Base-by-base conservation (phyloP, 345 rosid genomes). In the Populus ilicifolia region DNA sequence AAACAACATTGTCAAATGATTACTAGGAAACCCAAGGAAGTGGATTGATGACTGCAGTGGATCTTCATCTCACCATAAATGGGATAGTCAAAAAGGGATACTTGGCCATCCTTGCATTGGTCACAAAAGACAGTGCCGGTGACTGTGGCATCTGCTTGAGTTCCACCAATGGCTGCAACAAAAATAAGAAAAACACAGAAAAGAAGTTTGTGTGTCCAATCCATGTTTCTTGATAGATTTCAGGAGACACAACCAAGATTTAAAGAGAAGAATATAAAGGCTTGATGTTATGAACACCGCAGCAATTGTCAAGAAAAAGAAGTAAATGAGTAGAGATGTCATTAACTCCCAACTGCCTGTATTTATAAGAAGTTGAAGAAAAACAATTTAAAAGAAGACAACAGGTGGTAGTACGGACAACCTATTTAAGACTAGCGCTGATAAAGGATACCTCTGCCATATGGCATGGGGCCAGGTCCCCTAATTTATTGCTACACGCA, bases 81-180 rank as follows among this genome's bases (percentile, higher is more conserved):
- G 29, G 98, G 98, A 75, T 92, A 90, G 84, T 92, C 99, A 16
- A 92, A 90, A 79, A 87, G 78, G 80, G 98, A 91, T 65, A 33
- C 75, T 41, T 87, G 86, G 61, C 97, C 99, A 79, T 93, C 97
- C 72, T 90, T 93, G 89, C 99, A 95, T 81, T 90, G 97, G 85
- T 95, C 97, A 72, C 99, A 93, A 84, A 89, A 88, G 75, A 93
- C 98, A 0, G 87, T 71, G 46, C 99, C 99, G 6, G 87, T 80
- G 65, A 93, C 97, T 52, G 87, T 75, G 35, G 93, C 90, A 77
- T 86, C 80, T 21, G 92, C 96, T 33, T 52, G 76, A 43, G 86
- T 74, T 64, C 84, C 89, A 87, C 83, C 80, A 70, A 84, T 69
- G 78, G 87, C 82, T 43, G 90, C 84, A 67, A 85, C 85, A 74